Base-by-base conservation (phyloP, 768 basidiomycete genomes). In the Hydnum rufescens region DNA sequence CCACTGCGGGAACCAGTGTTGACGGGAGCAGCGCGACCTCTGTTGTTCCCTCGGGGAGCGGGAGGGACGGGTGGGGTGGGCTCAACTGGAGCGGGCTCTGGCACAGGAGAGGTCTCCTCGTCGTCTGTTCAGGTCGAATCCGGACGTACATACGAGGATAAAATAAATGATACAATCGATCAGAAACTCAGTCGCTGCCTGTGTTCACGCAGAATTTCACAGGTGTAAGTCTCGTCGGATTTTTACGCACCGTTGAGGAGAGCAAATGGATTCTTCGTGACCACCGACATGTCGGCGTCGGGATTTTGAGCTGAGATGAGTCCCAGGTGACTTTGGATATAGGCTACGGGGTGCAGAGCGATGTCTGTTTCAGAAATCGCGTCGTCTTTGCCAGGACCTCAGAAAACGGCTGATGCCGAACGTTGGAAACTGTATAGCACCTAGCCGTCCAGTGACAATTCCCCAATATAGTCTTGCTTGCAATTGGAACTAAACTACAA, bases 1-100 rank as follows among this genome's bases (percentile, higher is more conserved):
- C 82, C 82, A 43, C 73, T 74, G 50, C 80, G 74, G 47, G 79
- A 60, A 53, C 78, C 74, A 51, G 8, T 16, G 8, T 25, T 25
- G 36, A 22, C 36, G n/a, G n/a, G n/a, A 28, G 13, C 8, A 47
- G 78, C 74, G 26, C 80, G 78, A 18, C 71, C 72, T 53, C 71
- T 67, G 22, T 64, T 44, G 57, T 74, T 77, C 58, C 74, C 69
- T 19, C 51, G 54, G 29, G n/a, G 13, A 19, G 25, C 51, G 42
- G 47, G 34, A 44, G 55, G 32, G 23, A 32, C 53, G 13, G 28
- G 23, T 5, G 54, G 22, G 5, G 53, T 26, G 28, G 52, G 22
- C 23, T 26, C 42, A 26, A 34, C 32, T 19, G 55, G 29, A 42
- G 64, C 59, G 48, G 63, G 64, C 49, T 70, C 70, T 42, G 63